Conservation (phyloP, 2,329 filamentous ascomycete species). For the Daldinia eschscholtzii region DNA sequence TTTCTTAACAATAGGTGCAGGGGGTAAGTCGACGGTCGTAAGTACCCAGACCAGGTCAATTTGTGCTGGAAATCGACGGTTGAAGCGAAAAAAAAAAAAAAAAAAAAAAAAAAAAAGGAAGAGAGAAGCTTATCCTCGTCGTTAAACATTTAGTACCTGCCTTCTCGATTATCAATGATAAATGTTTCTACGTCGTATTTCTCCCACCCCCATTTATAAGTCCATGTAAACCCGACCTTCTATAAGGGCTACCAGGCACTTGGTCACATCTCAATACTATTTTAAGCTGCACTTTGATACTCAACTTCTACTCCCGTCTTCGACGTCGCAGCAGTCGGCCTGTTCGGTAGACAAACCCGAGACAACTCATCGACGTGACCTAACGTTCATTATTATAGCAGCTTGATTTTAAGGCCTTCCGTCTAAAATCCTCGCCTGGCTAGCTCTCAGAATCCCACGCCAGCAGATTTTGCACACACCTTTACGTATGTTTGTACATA, state of each 20-base stretch:
- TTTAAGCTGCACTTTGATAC: conserved; percentile 31
- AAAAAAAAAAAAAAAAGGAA: background rate
- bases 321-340: conserved; percentile 39
- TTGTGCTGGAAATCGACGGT: background rate
- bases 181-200: conserved; percentile 4
- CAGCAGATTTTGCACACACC: conserved; percentile 26
- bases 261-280: conserved; percentile 42
- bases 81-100: background rate
- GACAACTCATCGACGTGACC: conserved; percentile 10
- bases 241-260: conserved; percentile 40
- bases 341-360: conserved; percentile 34
- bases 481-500: conserved; percentile 16
- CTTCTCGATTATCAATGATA: conserved; percentile 1
- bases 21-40: conserved; percentile 14
- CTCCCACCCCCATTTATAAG: conserved; percentile 8
- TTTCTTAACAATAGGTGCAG: conserved; percentile 23
- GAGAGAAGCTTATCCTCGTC: conserved; percentile 22
- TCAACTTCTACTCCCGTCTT: conserved; percentile 33
- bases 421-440: conserved; percentile 21
- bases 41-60: conserved; percentile 2
- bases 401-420: conserved; percentile 19
- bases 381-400: conserved; percentile 18
- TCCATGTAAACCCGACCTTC: conserved; percentile 25
- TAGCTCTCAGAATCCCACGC: conserved; percentile 19
- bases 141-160: conserved; percentile 1